Evolutionary conservation across 345 rosid genomes (phyloP), one percentile per base, ranked within the genome.

Genomic region (Adansonia digitata): DNA sequence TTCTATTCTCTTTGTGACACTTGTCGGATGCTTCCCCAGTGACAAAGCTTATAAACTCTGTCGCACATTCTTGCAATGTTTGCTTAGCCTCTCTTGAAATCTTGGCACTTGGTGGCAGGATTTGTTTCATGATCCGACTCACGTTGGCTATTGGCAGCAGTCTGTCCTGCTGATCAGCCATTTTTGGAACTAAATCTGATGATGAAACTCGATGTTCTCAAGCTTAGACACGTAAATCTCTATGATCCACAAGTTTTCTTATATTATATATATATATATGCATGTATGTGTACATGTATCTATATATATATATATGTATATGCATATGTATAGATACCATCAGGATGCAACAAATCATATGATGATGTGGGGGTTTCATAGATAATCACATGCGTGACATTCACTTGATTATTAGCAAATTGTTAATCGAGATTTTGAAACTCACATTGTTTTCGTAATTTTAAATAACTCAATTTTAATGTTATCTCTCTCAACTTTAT

Each of bases 1-100:
- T 92, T 8, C 97, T 87, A 79, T 92, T 92, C 90, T 92, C 97
- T 81, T 84, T 92, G 75, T 89, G 94, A 77, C 97, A 92, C 87
- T 81, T 92, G 77, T 90, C 93, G 20, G 97, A 86, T n/a, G 97
- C 97, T 84, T 92, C 97, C 18, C 88, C 87, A 0, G 97, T 90
- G 71, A 92, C 93, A 74, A 92, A 92, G 78, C 97, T 92, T 77
- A 92, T 73, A 83, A 92, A 92, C 86, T 92, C 97, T 7, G 91
- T 89, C 53, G 93, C 91, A 84, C 93, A 92, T 61, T 90, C 97
- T 84, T 92, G 93, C 86, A 90, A 77, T 52, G 85, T 87, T 81
- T 92, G 93, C 77, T 90, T 92, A 55, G 93, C 90, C 83, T 90
- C 93, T 86, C 86, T 90, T 69, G 97, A 92, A 73, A 92, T 86